Evolutionary conservation across 257 asterid species (phyloP), one percentile per base, ranked within the genome.

Genomic region (Solanum sejunctum): DNA sequence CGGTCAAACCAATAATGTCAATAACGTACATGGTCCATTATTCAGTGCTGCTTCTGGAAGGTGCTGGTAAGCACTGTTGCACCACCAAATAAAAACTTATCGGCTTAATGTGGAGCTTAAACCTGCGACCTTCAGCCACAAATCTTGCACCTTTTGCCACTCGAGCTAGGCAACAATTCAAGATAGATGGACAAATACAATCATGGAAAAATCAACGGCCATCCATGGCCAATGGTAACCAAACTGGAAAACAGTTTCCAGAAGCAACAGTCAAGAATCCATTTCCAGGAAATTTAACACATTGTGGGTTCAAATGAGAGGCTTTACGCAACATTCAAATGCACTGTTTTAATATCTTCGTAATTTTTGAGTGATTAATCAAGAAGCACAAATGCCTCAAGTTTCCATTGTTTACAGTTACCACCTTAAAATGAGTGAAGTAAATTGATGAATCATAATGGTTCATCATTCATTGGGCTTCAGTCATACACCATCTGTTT

Each of bases 401-500:
- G 15, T 17, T 69, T 3, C 26, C 26, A 69, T 8, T 16, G 9
- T 13, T 26, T 23, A 49, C 82, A 23, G 7, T 23, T 51, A 12
- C 63, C 21, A 26, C 8, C 1, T 16, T 8, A 49, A 49, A 9
- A 17, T 32, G 26, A 77, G 23, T 0, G 26, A 16, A 16, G 26
- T 51, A 51, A 10, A 52, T 26, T 15, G 64, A 52, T 52, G 28
- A 39, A 18, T 54, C 64, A 51, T 17, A 83, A 80, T 82, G 81
- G 75, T 81, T 88, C 79, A 64, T 54, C 79, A 82, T 82, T 81
- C 57, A 56, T 79, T 56, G 84, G 86, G 86, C 39, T 78, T 52
- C 51, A 71, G 85, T 85, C 52, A 55, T 85, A 73, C 88, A 89
- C 86, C 84, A 89, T 84, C 79, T 77, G 77, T 87, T 67, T 36